Evolutionary conservation across 2,329 filamentous ascomycete species (phyloP), one percentile per base, ranked within the genome.

Genomic region (Penicillium janthinellum): DNA sequence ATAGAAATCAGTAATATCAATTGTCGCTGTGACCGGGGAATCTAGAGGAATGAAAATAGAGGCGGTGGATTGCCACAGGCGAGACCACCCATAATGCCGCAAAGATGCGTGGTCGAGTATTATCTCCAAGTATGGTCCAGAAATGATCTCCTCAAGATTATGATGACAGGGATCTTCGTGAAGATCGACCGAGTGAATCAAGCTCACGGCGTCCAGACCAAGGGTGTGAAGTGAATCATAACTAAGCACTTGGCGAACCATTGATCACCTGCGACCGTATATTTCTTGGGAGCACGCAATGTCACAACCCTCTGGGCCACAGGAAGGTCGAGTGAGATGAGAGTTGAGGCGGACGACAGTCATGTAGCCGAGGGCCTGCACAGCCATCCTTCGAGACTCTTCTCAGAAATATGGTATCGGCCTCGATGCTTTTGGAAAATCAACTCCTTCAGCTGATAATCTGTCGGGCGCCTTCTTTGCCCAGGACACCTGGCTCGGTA

Each of bases 381-480:
- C 3, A 20, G 5, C n/a, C n/a, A 35, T 49, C 25, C n/a, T 6
- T 20, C 12, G 25, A 20, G 10, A 35, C n/a, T 34, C 34, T 15
- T 35, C n/a, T 35, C 31, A 17, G 10, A n/a, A 25, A 20, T 11
- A 4, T 22, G 28, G 37, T 44, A 34, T 47, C 38, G 38, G 31
- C 7, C 15, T 5, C 22, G n/a, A n/a, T 51, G 49, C 15, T 20
- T 47, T 34, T 35, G 41, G 15, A 12, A 25, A 35, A 34, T 17
- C 5, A 11, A 39, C 17, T 12, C 5, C 28, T 56, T 80, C 81
- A 90, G 68, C 86, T 88, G 71, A 94, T 89, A 58, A 94, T 85
- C 64, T 92, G 88, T 73, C 95, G 84, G 11, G 95, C 93, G 15
- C 95, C 95, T 75, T 98, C 93, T 73, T 98, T 98, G 58, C 95